Conservation (phyloP, 2,329 filamentous ascomycete genomes). For the Ceratocystis lukuohia region DNA sequence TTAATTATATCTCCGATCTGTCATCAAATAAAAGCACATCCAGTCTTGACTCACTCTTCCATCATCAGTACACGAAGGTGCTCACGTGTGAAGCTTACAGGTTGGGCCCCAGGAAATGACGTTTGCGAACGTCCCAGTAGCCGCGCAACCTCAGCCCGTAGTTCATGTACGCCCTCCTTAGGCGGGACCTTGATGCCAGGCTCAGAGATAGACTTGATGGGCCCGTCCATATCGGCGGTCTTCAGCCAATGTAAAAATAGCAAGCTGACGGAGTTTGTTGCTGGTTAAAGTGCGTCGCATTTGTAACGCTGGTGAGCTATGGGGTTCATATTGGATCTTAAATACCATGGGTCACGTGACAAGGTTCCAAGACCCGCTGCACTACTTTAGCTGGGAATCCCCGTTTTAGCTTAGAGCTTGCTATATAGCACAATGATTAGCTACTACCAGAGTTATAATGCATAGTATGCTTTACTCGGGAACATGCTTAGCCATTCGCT, state of each 20-base stretch:
- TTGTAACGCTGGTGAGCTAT: too few relatives aligned
- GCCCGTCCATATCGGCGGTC: conserved; percentile 21
- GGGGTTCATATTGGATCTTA: too few relatives aligned
- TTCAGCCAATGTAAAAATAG: background rate
- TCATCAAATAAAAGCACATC: background rate
- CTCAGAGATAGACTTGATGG: conserved; percentile 40
- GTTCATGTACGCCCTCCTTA: conserved; percentile 42
- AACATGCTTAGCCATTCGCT: too few relatives aligned
- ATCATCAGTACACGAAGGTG: conserved; percentile 72
- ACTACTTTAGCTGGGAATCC: too few relatives aligned
- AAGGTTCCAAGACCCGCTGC: too few relatives aligned
- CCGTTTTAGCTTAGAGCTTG: too few relatives aligned
- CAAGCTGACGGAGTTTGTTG: background rate
- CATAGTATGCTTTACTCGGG: too few relatives aligned
- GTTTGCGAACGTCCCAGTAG: conserved; percentile 57
- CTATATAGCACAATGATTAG: too few relatives aligned
- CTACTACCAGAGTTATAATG: too few relatives aligned
- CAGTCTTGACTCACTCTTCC: conserved; percentile 46
- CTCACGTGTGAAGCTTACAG: conserved; percentile 73
- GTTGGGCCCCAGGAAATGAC: conserved; percentile 80
- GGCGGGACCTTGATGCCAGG: conserved; percentile 47
- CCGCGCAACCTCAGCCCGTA: conserved; percentile 60
- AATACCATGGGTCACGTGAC: too few relatives aligned
- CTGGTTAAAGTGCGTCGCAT: too few relatives aligned
- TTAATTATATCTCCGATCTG: conserved; percentile 14